Conservation (phyloP, 768 basidiomycete genomes). For the Auriscalpium vulgare region DNA sequence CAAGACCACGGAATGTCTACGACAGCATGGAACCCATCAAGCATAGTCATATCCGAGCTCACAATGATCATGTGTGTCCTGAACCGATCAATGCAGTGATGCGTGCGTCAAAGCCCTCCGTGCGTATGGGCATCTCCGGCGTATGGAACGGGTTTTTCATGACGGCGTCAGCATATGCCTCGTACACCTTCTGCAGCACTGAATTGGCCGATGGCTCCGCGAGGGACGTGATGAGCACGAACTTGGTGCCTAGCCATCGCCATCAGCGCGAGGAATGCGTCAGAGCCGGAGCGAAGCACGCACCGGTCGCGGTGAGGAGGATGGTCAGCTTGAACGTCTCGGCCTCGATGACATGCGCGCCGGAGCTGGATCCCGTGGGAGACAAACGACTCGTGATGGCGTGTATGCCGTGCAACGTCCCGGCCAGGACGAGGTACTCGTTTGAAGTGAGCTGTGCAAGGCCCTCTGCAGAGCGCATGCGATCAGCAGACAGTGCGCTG, state of each 20-base stretch:
- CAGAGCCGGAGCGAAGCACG: slow-evolving; percentile 6
- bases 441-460: slow-evolving; percentile 86
- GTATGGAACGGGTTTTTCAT: slow-evolving; percentile 99
- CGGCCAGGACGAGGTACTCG: slow-evolving; percentile 92
- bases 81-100: slow-evolving; percentile 45
- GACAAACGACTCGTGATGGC: slow-evolving; percentile 94
- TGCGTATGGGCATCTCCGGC: slow-evolving; percentile 98
- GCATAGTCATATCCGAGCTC: too few species aligned
- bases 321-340: slow-evolving; percentile 95
- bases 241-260: slow-evolving; percentile 72
- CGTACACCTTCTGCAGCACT: slow-evolving; percentile 81
- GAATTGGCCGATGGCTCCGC: slow-evolving; percentile 62
- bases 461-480: slow-evolving; percentile 51
- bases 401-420: slow-evolving; percentile 95
- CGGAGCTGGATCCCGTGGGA: slow-evolving; percentile 75
- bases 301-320: slow-evolving; percentile 85
- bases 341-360: slow-evolving; percentile 91
- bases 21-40: too few species aligned
- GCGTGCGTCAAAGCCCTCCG: slow-evolving; percentile 75
- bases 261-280: neutral
- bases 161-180: slow-evolving; percentile 87
- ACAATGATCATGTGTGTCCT: neutral
- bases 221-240: slow-evolving; percentile 83
- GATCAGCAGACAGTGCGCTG: neutral
- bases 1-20: too few species aligned